A percentile compares a stretch with the other conserved stretches of the same genome.
phyloP scores from a whole-genome alignment of 805 yeast genomes.

The Candida ponderosae region DNA sequence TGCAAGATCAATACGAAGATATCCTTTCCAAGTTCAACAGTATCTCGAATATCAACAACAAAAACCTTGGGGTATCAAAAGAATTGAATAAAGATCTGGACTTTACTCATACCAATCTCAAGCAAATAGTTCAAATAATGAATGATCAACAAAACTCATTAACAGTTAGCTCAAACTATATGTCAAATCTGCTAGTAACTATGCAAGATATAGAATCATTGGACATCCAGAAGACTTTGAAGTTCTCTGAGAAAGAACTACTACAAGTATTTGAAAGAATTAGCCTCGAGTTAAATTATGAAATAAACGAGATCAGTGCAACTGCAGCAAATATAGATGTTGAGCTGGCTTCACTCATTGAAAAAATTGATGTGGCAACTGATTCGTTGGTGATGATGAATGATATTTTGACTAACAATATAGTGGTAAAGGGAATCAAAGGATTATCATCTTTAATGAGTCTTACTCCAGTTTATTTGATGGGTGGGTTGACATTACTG shows the following conservation, averaged over 20 bases:
- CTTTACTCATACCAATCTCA: no score
- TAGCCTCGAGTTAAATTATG: not conserved
- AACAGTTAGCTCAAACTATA: not conserved
- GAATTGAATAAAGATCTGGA: no score
- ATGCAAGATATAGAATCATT: not conserved
- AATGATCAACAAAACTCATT: not conserved
- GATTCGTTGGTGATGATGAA: not conserved
- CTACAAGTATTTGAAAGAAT: not conserved
- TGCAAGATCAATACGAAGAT: no score
- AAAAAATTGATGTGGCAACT: not conserved
- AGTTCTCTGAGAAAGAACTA: not conserved
- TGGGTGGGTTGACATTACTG: no score
- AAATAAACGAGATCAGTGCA: not conserved
- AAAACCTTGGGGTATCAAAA: no score
- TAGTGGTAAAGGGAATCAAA: not conserved
- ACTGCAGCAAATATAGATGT: not conserved
- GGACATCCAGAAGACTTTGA: not conserved
- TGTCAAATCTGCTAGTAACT: not conserved
- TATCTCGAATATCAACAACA: no score
- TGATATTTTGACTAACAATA: not conserved
- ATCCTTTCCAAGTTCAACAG: no score
- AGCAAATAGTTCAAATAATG: no score
- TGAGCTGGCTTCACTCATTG: not conserved
- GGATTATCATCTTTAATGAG: no score
- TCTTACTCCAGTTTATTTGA: no score